Percentiles rank a stretch among this genome's conserved stretches.
phyloP scores from a whole-genome alignment of 2,329 filamentous ascomycete species.

The Stenocarpella maydis region DNA sequence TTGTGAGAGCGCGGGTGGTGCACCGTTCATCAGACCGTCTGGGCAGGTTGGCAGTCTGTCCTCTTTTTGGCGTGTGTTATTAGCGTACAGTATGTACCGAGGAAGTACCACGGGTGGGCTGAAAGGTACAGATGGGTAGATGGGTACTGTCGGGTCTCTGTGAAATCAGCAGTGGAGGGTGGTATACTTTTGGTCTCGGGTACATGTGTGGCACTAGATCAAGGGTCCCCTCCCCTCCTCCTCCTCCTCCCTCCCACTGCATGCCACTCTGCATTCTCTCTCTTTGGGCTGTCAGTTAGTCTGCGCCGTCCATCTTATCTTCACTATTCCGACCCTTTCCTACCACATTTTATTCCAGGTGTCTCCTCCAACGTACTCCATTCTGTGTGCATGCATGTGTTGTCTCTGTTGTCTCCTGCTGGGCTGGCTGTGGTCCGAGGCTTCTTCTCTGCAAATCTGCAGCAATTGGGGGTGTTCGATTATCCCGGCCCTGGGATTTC shows the following conservation, averaged over 20 bases:
- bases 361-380: not conserved
- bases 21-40: not conserved
- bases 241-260: not conserved
- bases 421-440: not conserved
- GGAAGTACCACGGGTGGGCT: not conserved
- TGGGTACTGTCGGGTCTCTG: not conserved
- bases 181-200: constrained; percentile 18
- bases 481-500: constrained; percentile 26
- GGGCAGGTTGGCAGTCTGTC: not conserved
- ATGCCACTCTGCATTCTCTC: too few species aligned
- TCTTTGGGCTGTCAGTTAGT: too few species aligned
- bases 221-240: not conserved
- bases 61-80: constrained; percentile 21
- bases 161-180: not conserved
- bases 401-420: too few species aligned
- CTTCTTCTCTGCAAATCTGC: constrained; percentile 7
- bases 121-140: not conserved
- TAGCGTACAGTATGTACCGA: not conserved
- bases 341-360: too few species aligned
- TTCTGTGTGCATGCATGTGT: not conserved
- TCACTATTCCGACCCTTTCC: too few species aligned
- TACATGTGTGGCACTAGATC: not conserved
- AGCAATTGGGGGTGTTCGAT: constrained; percentile 9
- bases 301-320: too few species aligned
- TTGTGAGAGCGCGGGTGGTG: not conserved